These are phyloP conservation scores for Paramecium sonneborni DNA, from an alignment of 73 alveolate species.

Conservation along the genomic window DNA sequence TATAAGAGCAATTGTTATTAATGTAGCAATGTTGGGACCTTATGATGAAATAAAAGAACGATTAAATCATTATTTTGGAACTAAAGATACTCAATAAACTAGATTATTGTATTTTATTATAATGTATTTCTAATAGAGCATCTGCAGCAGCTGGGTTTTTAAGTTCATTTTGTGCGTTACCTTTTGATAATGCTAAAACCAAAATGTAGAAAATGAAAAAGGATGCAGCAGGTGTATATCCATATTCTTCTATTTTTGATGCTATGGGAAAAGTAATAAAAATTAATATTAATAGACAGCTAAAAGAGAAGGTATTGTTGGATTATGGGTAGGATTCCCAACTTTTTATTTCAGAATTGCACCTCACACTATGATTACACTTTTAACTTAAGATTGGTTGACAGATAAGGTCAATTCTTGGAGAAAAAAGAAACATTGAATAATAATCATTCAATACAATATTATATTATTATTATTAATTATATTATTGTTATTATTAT, in stretches of 20 bases:
- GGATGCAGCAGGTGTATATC: constrained; percentile 75
- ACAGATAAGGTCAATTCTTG: constrained; percentile 61
- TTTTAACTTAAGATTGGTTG: constrained; percentile 74
- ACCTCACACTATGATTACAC: constrained; percentile 92
- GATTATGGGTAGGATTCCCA: constrained; percentile 95
- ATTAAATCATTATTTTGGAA: constrained; percentile 71
- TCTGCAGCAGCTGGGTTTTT: constrained; percentile 85
- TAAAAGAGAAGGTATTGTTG: constrained; percentile 75
- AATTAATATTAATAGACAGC: neutral
- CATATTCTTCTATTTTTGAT: constrained; percentile 78
- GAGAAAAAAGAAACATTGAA: constrained; percentile 34
- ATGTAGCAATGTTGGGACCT: constrained; percentile 84
- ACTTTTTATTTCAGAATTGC: constrained; percentile 94
- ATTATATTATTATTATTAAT: too few species aligned
- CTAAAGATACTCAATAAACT: constrained; percentile 62
- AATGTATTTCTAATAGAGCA: constrained; percentile 68
- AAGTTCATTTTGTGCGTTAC: constrained; percentile 89
- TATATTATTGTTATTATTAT: neutral
- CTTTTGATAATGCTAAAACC: constrained; percentile 95
- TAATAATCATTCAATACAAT: neutral
- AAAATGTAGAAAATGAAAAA: constrained; percentile 86
- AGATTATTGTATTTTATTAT: constrained; percentile 49
- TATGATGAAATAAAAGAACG: constrained; percentile 86
- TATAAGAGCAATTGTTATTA: constrained; percentile 92
- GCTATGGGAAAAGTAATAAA: constrained; percentile 70